Base-by-base conservation (phyloP, 208 protist genomes). In the Leishmania gerbilli region DNA sequence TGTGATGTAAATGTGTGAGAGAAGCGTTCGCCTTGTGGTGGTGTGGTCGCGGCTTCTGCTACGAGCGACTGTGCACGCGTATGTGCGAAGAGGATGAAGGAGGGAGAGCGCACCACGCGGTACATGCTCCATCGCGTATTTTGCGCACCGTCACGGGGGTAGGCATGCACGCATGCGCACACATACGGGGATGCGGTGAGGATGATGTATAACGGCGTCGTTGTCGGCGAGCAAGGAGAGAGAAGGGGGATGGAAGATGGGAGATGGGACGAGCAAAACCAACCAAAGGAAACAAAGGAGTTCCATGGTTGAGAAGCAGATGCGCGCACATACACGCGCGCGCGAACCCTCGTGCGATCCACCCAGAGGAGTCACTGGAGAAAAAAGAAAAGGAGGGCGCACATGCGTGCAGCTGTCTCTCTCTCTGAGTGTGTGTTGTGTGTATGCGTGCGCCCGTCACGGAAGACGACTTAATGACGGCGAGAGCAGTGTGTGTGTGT, bases 291-390 rank as follows among this genome's bases (percentile, higher is more conserved):
- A 6, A 55, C 15, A 21, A 4, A 55, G 51, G 15, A 55, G 51
- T 55, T 55, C 51, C 51, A 55, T 55, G 17, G 13, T 15, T 0
- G 51, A 55, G 51, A 21, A 9, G 51, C 51, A 49, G 1, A 79
- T 56, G 69, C 13, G 53, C 64, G 74, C 45, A 74, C 76, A 77
- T 31, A 53, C 37, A 74, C 47, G 60, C 60, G 11, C 60, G 8
- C 21, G 45, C 21, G 21, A 27, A 0, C 31, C 27, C 7, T 67
- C 27, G 31, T 34, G 15, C 9, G n/a, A 34, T 34, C 8, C 27
- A 45, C 76, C 49, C 74, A 42, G 51, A 47, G n/a, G 27, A n/a
- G 45, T 15, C 19, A 3, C 49, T 45, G 53, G 13, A 27, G 4
- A 27, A 40, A 19, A 74, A 11, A 60, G 1, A 76, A 74, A 13